These are phyloP conservation scores for Aureobasidium vineae DNA, from an alignment of 2,329 filamentous ascomycete genomes.

Conservation along the genomic window DNA sequence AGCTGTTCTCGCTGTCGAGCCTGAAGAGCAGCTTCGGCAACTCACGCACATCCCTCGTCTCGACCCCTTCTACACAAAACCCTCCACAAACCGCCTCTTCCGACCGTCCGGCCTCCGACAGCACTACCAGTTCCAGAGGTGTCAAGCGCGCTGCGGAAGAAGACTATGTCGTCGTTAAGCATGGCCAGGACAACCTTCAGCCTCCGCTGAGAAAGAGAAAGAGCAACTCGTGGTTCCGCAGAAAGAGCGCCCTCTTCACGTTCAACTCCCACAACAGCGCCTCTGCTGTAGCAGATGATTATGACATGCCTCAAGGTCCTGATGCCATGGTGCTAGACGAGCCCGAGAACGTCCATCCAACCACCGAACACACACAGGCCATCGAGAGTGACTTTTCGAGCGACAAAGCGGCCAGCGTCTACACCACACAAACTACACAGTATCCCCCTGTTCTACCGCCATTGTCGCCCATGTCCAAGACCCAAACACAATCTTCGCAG, in stretches of 20 bases:
- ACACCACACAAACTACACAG: slow-evolving; percentile 11
- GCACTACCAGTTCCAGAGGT: slow-evolving; percentile 24
- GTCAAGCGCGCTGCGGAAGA: slow-evolving; percentile 25
- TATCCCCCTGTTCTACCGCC: slow-evolving; percentile 7
- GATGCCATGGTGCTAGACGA: slow-evolving; percentile 9
- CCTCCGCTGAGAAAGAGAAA: slow-evolving; percentile 33
- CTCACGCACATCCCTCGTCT: slow-evolving; percentile 37
- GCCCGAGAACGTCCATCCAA: neutral
- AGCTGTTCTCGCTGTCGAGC: slow-evolving; percentile 37
- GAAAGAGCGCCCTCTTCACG: slow-evolving; percentile 38
- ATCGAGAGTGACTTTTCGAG: neutral
- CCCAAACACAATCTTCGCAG: slow-evolving; percentile 5
- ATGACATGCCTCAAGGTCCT: slow-evolving; percentile 9
- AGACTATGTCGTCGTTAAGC: slow-evolving; percentile 26
- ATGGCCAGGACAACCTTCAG: slow-evolving; percentile 23
- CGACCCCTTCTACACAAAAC: slow-evolving; percentile 30
- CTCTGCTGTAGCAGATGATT: neutral
- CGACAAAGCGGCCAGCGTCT: neutral
- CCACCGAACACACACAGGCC: slow-evolving; percentile 1
- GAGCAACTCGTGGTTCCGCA: slow-evolving; percentile 39
- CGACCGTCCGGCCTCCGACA: slow-evolving; percentile 16
- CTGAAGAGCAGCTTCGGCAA: slow-evolving; percentile 40
- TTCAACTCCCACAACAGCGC: slow-evolving; percentile 17
- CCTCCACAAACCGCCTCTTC: slow-evolving; percentile 22
- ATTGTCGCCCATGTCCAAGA: slow-evolving; percentile 16